Evolutionary conservation across 2,329 filamentous ascomycete genomes (phyloP).

Genomic region (Mariannaea elegans): DNA sequence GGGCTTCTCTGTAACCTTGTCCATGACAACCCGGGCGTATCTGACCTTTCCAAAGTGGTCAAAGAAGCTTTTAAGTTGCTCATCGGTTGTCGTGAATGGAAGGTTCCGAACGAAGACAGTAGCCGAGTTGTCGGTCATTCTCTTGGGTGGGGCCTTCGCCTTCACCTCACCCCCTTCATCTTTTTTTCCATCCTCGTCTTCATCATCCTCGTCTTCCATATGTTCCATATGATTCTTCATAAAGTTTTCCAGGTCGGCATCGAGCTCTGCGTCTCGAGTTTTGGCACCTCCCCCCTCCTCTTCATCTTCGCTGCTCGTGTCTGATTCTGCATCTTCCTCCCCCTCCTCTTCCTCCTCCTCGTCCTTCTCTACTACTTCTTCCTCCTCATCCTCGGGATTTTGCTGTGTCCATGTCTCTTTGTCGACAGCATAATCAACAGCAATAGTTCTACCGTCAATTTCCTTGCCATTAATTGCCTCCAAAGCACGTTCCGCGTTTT

Average conservation of each 20-base stretch:
- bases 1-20: conserved; percentile 83
- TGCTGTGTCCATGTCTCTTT: conserved; percentile 84
- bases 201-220: conserved; percentile 65
- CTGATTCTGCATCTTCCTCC: conserved; percentile 45
- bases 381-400: conserved; percentile 53
- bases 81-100: conserved; percentile 87
- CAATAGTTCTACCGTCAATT: conserved; percentile 86
- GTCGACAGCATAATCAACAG: conserved; percentile 97
- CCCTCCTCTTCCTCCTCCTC: conserved; percentile 50
- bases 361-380: conserved; percentile 44
- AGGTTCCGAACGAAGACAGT: conserved; percentile 95
- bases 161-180: conserved; percentile 54
- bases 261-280: conserved; percentile 52
- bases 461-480: conserved; percentile 87
- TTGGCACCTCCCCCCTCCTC: conserved; percentile 44
- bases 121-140: conserved; percentile 65
- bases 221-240: conserved; percentile 67
- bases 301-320: conserved; percentile 44
- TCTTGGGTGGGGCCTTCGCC: conserved; percentile 40
- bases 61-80: conserved; percentile 85
- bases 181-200: conserved; percentile 59
- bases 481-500: conserved; percentile 91
- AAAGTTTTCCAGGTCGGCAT: conserved; percentile 62
- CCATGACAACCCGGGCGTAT: conserved; percentile 91
- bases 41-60: conserved; percentile 85